Evolutionary conservation across 805 yeast genomes (phyloP), one percentile per base, ranked within the genome.

Genomic region (Candida namnaoensis): DNA sequence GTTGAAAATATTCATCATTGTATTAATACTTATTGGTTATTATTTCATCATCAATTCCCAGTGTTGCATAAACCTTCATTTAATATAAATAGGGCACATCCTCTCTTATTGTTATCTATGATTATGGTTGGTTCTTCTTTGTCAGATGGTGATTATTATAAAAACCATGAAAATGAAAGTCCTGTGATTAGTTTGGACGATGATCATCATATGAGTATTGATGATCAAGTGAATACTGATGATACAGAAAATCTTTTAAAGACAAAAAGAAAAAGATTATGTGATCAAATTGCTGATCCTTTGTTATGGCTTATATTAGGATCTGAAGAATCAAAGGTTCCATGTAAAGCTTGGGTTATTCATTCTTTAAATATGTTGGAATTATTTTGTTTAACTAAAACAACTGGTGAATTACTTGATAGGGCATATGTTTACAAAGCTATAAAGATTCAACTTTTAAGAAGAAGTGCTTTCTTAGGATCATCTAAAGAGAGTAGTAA

Each of bases 381-480:
- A 47, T 66, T 69, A 62, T 63, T 63, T 41, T 78, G 74, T 45
- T 68, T 71, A 51, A 69, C 68, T 38, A 66, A 62, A 40, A 55
- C 71, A 5, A 58, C 66, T 37, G 55, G 77, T 47, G 48, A 53
- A 5, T 58, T 71, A 61, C 77, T 72, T 47, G 78, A 74, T 53
- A 50, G 79, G 36, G 76, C 71, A 1, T 73, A 71, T 42, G 53
- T 74, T 10, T 75, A 73, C 47, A 75, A 71, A 49, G 76, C 74
- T 1, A 66, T 76, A 3, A 72, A 73, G 4, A 73, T 72, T 13
- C 78, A 74, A 47, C 54, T 74, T 27, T 50, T 74, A 41, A 56
- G 76, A 46, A 53, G 79, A 42, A 68, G 74, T 14, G 76, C 78
- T 1, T 57, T 65, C 12, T 46, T 66, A 12, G 73, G 70, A 9